Evolutionary conservation across 2,329 filamentous ascomycete genomes (phyloP), one percentile per base, ranked within the genome.

Genomic region (Scytalidium sp.): DNA sequence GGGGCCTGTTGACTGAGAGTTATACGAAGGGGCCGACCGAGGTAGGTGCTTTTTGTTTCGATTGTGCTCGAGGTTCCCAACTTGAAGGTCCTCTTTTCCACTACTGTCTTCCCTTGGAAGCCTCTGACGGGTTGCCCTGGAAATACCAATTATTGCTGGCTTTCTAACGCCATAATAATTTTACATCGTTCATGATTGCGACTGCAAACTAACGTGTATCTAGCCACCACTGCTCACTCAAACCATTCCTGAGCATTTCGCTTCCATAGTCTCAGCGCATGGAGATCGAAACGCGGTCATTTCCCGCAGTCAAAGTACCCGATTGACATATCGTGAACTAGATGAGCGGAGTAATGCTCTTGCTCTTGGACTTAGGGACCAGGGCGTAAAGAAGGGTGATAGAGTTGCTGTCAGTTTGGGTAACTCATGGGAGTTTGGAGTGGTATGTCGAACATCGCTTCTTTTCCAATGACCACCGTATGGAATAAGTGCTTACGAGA

Each of bases 351-450:
- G 90, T 55, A 93, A 91, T 73, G 75, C 79, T 2, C 74, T 96
- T 8, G 90, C 91, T 1, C 73, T 79, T 45, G 88, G 89, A 0
- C 72, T 97, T 15, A 71, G 78, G 20, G 80, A 80, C 0, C 71
- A 86, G 0, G 90, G 90, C 3, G 88, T 97, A 1, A 75, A 72
- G 52, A 95, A 92, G 62, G 91, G 90, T 4, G 87, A 95, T 64
- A 80, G 90, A 25, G 88, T 97, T 10, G 92, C 89, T 13, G 83
- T 97, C 21, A 93, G 86, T 52, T 72, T 97, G 46, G 93, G 93
- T 15, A 97, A 96, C 68, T 85, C 84, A 40, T 74, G 86, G 58
- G 91, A 96, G 67, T 93, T 90, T 65, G 90, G 89, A 3, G 85
- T 86, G 45, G 78, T 94, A 68, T 61, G 74, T 45, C 7, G 19